Evolutionary conservation across 768 basidiomycete genomes (phyloP).

Genomic region (Termitomyces sp.): DNA sequence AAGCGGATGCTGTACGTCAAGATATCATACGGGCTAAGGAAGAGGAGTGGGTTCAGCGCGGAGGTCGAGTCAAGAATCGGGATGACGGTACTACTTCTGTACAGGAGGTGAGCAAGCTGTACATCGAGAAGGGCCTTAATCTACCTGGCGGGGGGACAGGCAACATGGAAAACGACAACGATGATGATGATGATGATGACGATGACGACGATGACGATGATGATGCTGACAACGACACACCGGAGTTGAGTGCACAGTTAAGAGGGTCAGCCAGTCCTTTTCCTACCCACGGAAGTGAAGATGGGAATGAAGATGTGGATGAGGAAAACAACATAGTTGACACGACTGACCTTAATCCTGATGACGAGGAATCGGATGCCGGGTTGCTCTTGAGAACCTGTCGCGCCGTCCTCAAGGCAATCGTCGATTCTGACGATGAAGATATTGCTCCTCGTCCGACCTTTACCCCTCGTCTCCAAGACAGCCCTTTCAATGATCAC

Average conservation of each 20-base stretch:
- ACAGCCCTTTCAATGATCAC: neutral
- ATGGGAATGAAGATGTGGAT: conserved; percentile 16
- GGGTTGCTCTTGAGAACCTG: conserved; percentile 22
- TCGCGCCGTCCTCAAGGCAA: conserved; percentile 23
- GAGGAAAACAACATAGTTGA: conserved; percentile 25
- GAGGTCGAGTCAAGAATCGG: conserved; percentile 40
- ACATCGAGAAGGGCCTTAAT: conserved; percentile 31
- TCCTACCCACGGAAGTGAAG: conserved; percentile 6
- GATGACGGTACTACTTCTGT: conserved; percentile 12
- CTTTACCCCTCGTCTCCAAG: neutral
- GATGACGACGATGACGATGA: neutral
- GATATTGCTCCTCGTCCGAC: conserved; percentile 23
- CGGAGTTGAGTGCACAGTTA: conserved; percentile 7
- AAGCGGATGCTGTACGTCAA: conserved; percentile 39
- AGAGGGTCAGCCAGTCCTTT: conserved; percentile 20
- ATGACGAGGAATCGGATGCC: conserved; percentile 28
- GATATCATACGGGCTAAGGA: conserved; percentile 46
- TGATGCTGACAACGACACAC: neutral
- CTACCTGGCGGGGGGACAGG: conserved; percentile 17
- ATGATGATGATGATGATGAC: conserved; percentile 20
- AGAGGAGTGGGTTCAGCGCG: conserved; percentile 54
- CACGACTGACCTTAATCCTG: conserved; percentile 18
- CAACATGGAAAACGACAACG: conserved; percentile 16
- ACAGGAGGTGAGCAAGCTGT: conserved; percentile 24
- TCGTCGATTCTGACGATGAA: conserved; percentile 50